Percentiles rank a stretch among this genome's conserved stretches.
Conservation (phyloP, 2,329 filamentous ascomycete species). For the Ophiostoma himal-ulmi region DNA sequence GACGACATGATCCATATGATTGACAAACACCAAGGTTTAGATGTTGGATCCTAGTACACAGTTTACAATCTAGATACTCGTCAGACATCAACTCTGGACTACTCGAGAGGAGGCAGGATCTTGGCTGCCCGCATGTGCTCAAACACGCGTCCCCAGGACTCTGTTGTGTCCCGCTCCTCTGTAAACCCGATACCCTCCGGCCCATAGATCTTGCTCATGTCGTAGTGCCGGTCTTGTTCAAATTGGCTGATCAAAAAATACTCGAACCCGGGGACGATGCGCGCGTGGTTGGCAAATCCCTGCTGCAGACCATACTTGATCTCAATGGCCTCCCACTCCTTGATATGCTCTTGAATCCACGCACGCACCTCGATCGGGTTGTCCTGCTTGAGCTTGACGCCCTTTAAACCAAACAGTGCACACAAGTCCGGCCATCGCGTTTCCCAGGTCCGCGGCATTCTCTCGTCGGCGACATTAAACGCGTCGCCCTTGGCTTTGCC, state of each 20-base stretch:
- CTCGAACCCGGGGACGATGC: conserved; percentile 31
- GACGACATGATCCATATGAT: background rate
- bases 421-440: conserved; percentile 43
- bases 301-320: conserved; percentile 32
- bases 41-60: background rate
- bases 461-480: conserved; percentile 41
- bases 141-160: conserved; percentile 38
- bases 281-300: conserved; percentile 32
- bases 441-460: conserved; percentile 36
- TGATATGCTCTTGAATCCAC: conserved; percentile 32
- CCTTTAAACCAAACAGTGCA: conserved; percentile 42
- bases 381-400: conserved; percentile 32
- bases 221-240: conserved; percentile 34
- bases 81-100: background rate
- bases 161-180: background rate
- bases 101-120: conserved; percentile 16
- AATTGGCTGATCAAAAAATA: conserved; percentile 34
- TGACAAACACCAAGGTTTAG: background rate
- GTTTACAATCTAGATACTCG: background rate
- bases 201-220: conserved; percentile 30
- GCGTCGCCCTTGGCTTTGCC: conserved; percentile 28
- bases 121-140: conserved; percentile 32
- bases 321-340: conserved; percentile 33
- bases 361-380: conserved; percentile 29
- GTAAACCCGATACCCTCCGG: background rate